Base-by-base conservation (phyloP, 805 yeast genomes). In the Tetrapisispora iriomotensis region DNA sequence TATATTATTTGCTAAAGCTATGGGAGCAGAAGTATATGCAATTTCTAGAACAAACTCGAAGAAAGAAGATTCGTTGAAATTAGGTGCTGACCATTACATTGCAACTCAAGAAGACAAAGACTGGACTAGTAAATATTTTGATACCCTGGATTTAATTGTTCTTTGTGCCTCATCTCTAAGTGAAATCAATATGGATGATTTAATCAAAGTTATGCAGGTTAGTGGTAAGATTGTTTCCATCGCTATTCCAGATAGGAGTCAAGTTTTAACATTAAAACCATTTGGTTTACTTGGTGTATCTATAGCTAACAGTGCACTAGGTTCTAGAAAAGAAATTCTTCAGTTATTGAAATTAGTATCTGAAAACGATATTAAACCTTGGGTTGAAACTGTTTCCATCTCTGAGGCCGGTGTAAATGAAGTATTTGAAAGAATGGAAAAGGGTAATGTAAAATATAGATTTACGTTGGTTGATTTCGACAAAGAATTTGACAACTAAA, bases 11-110 rank as follows among this genome's bases (percentile, higher is more conserved):
- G 77, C 79, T 29, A 69, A 72, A 46, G 79, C 79, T 6, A 53
- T 76, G 52, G 81, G 80, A 38, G 77, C 79, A 23, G 69, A 74
- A 44, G 80, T 75, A 21, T 65, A 68, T 36, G 79, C 77, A 3
- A 65, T 75, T 49, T 74, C 80, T 15, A 65, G 81, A 59, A 57
- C 68, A 14, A 51, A 58, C 13, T 49, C 68, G 31, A 75, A 75
- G 61, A 70, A 64, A 49, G 71, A 62, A 33, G 69, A 72, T 42
- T 72, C 79, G n/a, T 8, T 56, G 19, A 51, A 64, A 41, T 61
- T 75, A 54, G 80, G 81, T 41, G 79, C 78, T 22, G 69, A 69
- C 43, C 65, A 62, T 13, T 74, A 65, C 50, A 51, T 76, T 47
- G 78, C 83, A 25, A 76, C 82, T 7, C 60, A 58, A 27, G 78